Evolutionary conservation across 2,329 filamentous ascomycete genomes (phyloP), one percentile per base, ranked within the genome.

Genomic region (Lecanicillium sp.): DNA sequence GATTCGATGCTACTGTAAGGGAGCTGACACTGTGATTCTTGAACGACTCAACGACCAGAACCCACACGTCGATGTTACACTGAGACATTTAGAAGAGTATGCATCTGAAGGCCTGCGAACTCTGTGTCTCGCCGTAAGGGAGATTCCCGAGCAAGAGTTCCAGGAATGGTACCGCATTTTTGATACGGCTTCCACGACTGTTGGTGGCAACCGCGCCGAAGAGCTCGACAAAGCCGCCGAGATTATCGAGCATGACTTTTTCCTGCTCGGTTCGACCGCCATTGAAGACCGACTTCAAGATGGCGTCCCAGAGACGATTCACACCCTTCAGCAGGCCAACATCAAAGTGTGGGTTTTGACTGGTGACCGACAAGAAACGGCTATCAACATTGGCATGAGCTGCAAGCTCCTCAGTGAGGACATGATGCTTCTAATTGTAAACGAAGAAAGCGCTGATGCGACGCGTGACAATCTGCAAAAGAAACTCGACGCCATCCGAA

Each of bases 341-440:
- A 96, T 98, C 70, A 98, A 98, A 64, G 83, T 98, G 40, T 98
- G 92, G 92, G 92, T 98, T 15, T 64, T 98, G 60, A 98, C 92
- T 29, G 92, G 92, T 51, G 92, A 98, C 68, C 79, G 92, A 52
- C 94, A 98, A 63, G 92, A 98, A 63, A 98, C 92, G 19, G 92
- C 92, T 41, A 98, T 98, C 74, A 98, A 98, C 60, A 98, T 98
- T 49, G 92, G 94, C 47, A 98, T 98, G 92, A 95, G 88, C 59
- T 98, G 92, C 66, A 96, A 96, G 65, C 75, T 98, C 35, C 86
- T 98, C 44, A 95, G 88, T 49, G 92, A 98, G 62, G 94, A 98
- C 52, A 98, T 98, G 92, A 95, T 92, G 55, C 73, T 98, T 9
- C 68, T 98, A 39, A 95, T 98, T 51, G 75, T 98, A 54, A 98